Evolutionary conservation across 1,284 basidiomycete genomes (phyloP).

Genomic region (Irpex sp.): DNA sequence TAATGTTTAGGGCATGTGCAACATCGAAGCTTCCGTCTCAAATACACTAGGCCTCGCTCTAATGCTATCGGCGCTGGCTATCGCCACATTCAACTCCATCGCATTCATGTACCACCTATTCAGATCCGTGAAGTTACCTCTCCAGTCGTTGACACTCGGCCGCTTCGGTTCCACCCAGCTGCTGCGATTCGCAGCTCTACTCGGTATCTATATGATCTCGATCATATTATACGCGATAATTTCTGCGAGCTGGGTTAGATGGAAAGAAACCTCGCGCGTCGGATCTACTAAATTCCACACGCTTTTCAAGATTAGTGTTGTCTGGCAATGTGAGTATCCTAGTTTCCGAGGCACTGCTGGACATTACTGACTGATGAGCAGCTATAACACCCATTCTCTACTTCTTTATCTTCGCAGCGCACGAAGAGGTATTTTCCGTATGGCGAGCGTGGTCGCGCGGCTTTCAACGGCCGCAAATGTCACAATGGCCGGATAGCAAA

Average conservation of each 20-base stretch:
- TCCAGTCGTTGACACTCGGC: conserved; percentile 10
- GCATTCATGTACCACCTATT: conserved; percentile 17
- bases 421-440: conserved; percentile 23
- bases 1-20: conserved; percentile 18
- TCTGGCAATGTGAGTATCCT: conserved; percentile 23
- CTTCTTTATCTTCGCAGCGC: conserved; percentile 25
- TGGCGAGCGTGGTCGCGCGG: conserved; percentile 18
- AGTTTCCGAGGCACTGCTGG: not conserved
- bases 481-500: not conserved
- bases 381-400: conserved; percentile 21
- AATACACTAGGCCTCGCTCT: conserved; percentile 20
- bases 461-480: not conserved
- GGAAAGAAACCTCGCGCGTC: not conserved
- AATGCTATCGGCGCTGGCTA: conserved; percentile 19
- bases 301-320: conserved; percentile 13
- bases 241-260: conserved; percentile 17
- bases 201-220: conserved; percentile 22
- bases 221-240: conserved; percentile 20
- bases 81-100: conserved; percentile 16
- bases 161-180: conserved; percentile 18
- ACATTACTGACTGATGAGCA: not conserved
- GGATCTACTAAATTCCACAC: not conserved
- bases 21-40: conserved; percentile 15
- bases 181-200: conserved; percentile 19
- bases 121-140: conserved; percentile 18